A percentile compares a stretch with the other conserved stretches of the same genome.
These are phyloP conservation scores for Salvia splendens DNA, from an alignment of 257 asterid genomes.

Conservation along the genomic window DNA sequence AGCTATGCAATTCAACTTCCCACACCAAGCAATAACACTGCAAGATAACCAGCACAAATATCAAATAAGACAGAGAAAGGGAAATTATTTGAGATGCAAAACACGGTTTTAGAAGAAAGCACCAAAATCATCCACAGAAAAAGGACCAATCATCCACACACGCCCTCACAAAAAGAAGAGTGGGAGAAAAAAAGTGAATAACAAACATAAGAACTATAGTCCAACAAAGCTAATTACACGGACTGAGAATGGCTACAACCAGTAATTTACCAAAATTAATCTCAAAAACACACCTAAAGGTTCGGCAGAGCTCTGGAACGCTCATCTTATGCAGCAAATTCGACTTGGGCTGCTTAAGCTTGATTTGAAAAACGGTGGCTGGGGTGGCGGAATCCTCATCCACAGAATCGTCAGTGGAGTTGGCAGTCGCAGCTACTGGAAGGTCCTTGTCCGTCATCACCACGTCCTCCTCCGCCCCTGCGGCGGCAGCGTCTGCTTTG, in stretches of 20 bases:
- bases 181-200: neutral
- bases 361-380: conserved; percentile 75
- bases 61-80: neutral
- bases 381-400: conserved; percentile 64
- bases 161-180: neutral
- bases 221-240: conserved; percentile 10
- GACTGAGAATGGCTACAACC: conserved; percentile 13
- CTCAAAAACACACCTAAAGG: conserved; percentile 63
- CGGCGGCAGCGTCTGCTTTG: conserved; percentile 35
- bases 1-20: conserved; percentile 91
- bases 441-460: conserved; percentile 58
- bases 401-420: conserved; percentile 55
- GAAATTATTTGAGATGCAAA: too few relatives aligned
- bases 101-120: too few relatives aligned
- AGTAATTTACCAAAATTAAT: conserved; percentile 4
- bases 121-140: neutral
- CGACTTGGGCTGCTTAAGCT: conserved; percentile 77
- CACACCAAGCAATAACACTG: conserved; percentile 99
- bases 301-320: conserved; percentile 98
- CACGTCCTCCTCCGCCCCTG: conserved; percentile 45
- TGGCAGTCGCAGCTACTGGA: conserved; percentile 32
- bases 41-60: conserved; percentile 26
- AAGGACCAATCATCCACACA: neutral
- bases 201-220: neutral
- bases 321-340: conserved; percentile 90